Base-by-base conservation (phyloP, 225 moss, liverwort and hornwort genomes). In the Sphagnum contortum region DNA sequence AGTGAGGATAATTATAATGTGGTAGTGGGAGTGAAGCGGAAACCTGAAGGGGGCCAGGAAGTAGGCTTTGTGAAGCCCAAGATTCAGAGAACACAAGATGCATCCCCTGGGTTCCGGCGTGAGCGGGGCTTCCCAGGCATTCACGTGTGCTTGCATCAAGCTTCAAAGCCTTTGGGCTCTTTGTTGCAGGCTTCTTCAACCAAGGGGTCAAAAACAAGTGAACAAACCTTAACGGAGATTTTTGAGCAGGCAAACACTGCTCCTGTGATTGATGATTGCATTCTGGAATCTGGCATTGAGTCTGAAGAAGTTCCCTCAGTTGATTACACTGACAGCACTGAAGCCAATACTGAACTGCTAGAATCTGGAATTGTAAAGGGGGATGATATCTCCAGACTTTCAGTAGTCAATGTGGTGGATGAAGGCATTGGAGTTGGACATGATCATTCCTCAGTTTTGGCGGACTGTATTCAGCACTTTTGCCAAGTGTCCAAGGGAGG, bases 111-210 rank as follows among this genome's bases (percentile, higher is more conserved):
- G 49, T 74, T 71, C 62, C 78, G 96, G 61, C 84, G 93, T 56
- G 98, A 98, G 73, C 77, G 98, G 53, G 98, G 98, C 52, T 98
- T 87, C 63, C 91, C 98, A 14, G 93, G 93, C 57, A 65, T 98
- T 69, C 72, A 81, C 81, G 76, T 85, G 12, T 81, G 78, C 69
- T 57, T 81, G 64, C 81, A 81, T 57, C 81, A 81, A 69, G 78
- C 67, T 73, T 68, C 64, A 5, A 78, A 74, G 53, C 60, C 76
- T 69, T 73, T 85, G 49, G 67, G 62, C 70, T 78, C 73, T 64
- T 69, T 81, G 56, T 66, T 81, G 69, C 69, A 50, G 60, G 71
- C 72, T 55, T 69, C 67, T 55, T 57, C 71, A 61, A 78, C 68
- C 52, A 11, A 62, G 57, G 64, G 46, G 48, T 60, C 59, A 61